Percentiles rank a stretch among this genome's conserved stretches.
Evolutionary conservation across 2,329 filamentous ascomycete genomes (phyloP).

Genomic region (Paradendryphiella salina): DNA sequence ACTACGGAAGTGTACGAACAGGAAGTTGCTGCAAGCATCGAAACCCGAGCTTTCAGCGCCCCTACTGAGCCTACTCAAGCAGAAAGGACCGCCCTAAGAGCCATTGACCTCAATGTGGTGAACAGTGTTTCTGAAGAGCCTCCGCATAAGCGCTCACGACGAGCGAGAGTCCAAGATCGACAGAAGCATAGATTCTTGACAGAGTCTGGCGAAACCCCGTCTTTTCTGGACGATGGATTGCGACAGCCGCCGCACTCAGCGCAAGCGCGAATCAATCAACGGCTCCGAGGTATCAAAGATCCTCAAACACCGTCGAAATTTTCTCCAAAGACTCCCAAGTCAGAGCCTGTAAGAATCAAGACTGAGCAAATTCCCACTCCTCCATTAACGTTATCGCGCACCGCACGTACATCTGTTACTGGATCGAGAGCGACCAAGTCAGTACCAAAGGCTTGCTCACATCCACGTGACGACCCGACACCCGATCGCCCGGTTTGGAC

Average conservation of each 20-base stretch:
- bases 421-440: slow-evolving; percentile 1
- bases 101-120: slow-evolving; percentile 36
- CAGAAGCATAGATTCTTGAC: slow-evolving; percentile 23
- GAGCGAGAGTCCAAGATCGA: slow-evolving; percentile 5
- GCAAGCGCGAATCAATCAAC: slow-evolving; percentile 33
- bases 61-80: slow-evolving; percentile 13
- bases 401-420: slow-evolving; percentile 8
- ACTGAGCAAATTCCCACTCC: slow-evolving; percentile 21
- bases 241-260: slow-evolving; percentile 28
- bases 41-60: slow-evolving; percentile 29
- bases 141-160: slow-evolving; percentile 29
- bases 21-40: slow-evolving; percentile 5
- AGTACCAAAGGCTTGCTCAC: slow-evolving; percentile 5
- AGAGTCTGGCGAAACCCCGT: slow-evolving; percentile 35
- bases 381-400: slow-evolving; percentile 9
- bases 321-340: slow-evolving; percentile 11
- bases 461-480: slow-evolving; percentile 10
- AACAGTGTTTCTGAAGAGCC: slow-evolving; percentile 14
- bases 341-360: slow-evolving; percentile 18
- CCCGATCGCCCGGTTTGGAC: slow-evolving; percentile 32
- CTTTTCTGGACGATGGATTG: slow-evolving; percentile 18
- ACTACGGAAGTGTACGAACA: not conserved
- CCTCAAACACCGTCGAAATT: slow-evolving; percentile 20
- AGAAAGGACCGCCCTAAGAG: slow-evolving; percentile 19
- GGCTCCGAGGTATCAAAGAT: slow-evolving; percentile 18